Conservation (phyloP, 2,329 filamentous ascomycete genomes). For the Nemania diffusa region DNA sequence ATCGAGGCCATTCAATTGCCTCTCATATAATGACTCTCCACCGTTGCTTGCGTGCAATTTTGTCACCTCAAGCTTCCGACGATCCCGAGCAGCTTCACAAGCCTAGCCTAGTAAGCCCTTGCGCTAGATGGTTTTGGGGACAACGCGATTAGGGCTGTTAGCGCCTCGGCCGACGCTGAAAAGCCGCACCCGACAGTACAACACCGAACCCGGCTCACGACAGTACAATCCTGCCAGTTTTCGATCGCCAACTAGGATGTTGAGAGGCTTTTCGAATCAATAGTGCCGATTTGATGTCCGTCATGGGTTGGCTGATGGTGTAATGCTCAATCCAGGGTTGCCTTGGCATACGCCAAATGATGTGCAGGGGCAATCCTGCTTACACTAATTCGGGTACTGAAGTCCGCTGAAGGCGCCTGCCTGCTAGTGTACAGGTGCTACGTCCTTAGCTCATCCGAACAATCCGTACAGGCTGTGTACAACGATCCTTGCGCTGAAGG, state of each 20-base stretch:
- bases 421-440: background rate
- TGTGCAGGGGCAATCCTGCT: too few species aligned
- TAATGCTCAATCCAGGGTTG: background rate
- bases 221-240: background rate
- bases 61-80: background rate
- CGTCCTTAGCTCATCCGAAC: background rate
- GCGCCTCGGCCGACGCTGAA: background rate
- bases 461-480: background rate
- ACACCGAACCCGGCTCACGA: background rate
- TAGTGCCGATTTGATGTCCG: background rate
- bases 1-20: background rate
- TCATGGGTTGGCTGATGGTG: background rate
- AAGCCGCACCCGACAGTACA: too few species aligned
- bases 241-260: background rate
- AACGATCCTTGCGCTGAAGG: background rate
- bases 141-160: background rate
- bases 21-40: background rate
- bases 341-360: background rate
- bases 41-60: background rate
- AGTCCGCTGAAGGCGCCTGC: background rate
- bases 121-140: background rate
- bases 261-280: background rate
- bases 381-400: background rate
- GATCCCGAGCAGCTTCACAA: background rate
- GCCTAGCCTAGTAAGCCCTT: background rate